Evolutionary conservation across 208 protist species (phyloP), one percentile per base, ranked within the genome.

Genomic region (Crithidia acanthocephali): DNA sequence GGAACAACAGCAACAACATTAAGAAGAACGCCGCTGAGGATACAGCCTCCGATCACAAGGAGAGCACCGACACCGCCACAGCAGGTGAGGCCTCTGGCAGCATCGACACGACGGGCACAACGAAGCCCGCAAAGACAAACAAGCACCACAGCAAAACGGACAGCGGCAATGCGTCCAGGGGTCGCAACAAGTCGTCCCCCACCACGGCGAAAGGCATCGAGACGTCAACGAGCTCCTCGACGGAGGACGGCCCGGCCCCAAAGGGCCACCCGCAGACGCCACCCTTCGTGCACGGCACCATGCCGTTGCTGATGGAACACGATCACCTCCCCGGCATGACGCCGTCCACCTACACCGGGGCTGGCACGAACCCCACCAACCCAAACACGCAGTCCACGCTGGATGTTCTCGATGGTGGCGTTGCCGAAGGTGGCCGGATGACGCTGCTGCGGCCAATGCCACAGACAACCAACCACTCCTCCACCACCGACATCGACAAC

Each of bases 401-500:
- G 35, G 35, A 40, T 11, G 11, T 11, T 4, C 18, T 20, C 16
- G 44, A 48, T 48, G 9, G 44, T n/a, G 44, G 18, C 44, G 13
- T 48, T 4, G 9, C 3, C 44, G 44, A 48, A 4, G 44, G 18
- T n/a, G 45, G 56, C 2, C 71, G 71, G 23, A 52, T 45, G 42
- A 76, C 71, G 28, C 33, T 76, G n/a, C 63, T 76, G 2, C 71
- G 52, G 20, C 71, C 71, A 0, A 32, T 76, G 47, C 50, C 37
- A 9, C 71, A 33, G n/a, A 8, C 52, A 44, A 52, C 70, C 16
- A 42, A 28, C 0, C 27, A 63, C 23, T 45, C 44, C 33, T 52
- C 40, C 44, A n/a, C n/a, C 25, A 48, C 65, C 33, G 47, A 61
- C 48, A 30, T 33, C 2, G 51, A 65, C 20, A 23, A 23, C 44